phyloP scores from a whole-genome alignment of 2,329 filamentous ascomycete genomes.

The Seiridium cupressi region DNA sequence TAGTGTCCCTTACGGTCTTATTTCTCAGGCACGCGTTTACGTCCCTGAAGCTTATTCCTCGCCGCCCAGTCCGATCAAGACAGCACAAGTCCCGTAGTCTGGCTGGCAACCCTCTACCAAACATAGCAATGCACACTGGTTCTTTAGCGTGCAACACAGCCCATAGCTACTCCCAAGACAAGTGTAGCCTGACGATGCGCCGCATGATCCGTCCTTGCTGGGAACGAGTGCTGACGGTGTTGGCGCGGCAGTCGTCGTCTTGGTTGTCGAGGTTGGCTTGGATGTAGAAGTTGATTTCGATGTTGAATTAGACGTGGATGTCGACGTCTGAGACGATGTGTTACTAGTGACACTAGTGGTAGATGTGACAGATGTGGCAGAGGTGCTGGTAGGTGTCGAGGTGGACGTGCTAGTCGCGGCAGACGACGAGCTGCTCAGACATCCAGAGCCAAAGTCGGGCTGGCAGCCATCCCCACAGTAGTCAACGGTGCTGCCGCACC shows the following conservation, averaged over 20 bases:
- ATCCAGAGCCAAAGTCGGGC: conserved; percentile 26
- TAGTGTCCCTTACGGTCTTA: no score
- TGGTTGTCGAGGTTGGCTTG: conserved; percentile 6
- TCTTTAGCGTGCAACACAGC: conserved; percentile 15
- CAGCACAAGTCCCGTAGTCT: conserved; percentile 15
- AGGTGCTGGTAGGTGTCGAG: conserved; percentile 9
- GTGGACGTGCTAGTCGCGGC: conserved; percentile 13
- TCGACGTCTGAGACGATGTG: background rate
- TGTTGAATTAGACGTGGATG: background rate
- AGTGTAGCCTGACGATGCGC: conserved; percentile 16
- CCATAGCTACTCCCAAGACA: conserved; percentile 16
- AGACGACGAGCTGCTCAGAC: conserved; percentile 7
- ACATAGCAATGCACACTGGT: conserved; percentile 16
- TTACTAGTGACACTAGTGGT: conserved; percentile 11
- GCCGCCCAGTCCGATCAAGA: background rate
- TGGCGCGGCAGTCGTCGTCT: background rate
- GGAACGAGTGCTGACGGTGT: conserved; percentile 1
- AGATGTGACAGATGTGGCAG: conserved; percentile 7
- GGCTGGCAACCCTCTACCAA: conserved; percentile 15
- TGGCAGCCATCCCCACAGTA: conserved; percentile 40
- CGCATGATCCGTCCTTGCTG: conserved; percentile 18
- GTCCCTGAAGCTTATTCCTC: background rate
- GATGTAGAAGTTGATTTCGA: background rate
- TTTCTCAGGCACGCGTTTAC: no score
- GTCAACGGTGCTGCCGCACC: conserved; percentile 36